Evolutionary conservation across 2,329 filamentous ascomycete genomes (phyloP).

Genomic region (Penicillium sp.): DNA sequence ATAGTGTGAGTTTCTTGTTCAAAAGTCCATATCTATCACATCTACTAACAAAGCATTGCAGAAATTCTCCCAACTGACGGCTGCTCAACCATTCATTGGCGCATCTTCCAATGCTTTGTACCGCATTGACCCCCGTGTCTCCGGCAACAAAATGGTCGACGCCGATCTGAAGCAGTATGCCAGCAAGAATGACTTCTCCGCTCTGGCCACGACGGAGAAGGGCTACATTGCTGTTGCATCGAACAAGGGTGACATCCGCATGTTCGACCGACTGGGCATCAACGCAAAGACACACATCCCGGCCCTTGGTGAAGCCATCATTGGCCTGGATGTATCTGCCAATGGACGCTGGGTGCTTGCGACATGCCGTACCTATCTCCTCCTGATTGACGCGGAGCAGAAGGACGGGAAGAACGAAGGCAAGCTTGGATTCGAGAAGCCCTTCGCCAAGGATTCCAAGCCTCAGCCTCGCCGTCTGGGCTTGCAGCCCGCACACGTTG

Average conservation of each 20-base stretch:
- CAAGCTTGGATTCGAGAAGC: slow-evolving; percentile 94
- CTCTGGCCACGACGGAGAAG: slow-evolving; percentile 89
- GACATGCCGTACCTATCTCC: slow-evolving; percentile 88
- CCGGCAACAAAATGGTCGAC: slow-evolving; percentile 89
- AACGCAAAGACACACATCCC: slow-evolving; percentile 97
- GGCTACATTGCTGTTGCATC: slow-evolving; percentile 95
- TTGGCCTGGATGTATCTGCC: slow-evolving; percentile 89
- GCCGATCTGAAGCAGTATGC: slow-evolving; percentile 90
- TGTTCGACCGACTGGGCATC: slow-evolving; percentile 94
- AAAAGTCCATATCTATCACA: not conserved
- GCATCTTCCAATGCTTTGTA: slow-evolving; percentile 90
- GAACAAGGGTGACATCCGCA: slow-evolving; percentile 93
- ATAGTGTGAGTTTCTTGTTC: slow-evolving; percentile 55
- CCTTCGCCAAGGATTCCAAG: slow-evolving; percentile 88
- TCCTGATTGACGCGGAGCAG: slow-evolving; percentile 87
- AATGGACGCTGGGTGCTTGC: slow-evolving; percentile 94
- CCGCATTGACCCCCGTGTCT: slow-evolving; percentile 83
- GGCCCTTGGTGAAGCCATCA: slow-evolving; percentile 88
- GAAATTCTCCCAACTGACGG: slow-evolving; percentile 97
- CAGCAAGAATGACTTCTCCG: slow-evolving; percentile 96
- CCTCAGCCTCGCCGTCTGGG: slow-evolving; percentile 87
- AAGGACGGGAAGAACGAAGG: slow-evolving; percentile 93
- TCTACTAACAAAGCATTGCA: slow-evolving; percentile 33
- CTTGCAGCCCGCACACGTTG: slow-evolving; percentile 84
- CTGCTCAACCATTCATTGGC: slow-evolving; percentile 90